Conservation (phyloP, 202 grass and related monocot genomes). For the Setaria viridis region DNA sequence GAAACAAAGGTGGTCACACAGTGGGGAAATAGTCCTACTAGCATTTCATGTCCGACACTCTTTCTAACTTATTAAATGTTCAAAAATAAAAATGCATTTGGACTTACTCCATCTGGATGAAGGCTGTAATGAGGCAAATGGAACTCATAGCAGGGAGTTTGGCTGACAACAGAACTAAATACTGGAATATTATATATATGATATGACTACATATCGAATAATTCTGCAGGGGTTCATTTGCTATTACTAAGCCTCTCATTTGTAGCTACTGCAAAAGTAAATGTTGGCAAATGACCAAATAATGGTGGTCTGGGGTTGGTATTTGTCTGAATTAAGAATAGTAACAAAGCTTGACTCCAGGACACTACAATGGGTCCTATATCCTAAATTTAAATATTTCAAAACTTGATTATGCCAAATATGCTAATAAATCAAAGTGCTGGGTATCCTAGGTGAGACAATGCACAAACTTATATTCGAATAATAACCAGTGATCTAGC, state of each 20-base stretch:
- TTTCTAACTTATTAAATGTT: constrained; percentile 12
- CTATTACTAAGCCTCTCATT: constrained; percentile 23
- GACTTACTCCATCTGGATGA: constrained; percentile 8
- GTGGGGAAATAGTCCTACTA: not conserved
- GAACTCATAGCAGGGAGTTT: not conserved
- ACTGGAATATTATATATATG: not conserved
- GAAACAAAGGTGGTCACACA: not conserved
- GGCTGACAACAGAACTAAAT: constrained; percentile 4
- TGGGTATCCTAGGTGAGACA: constrained; percentile 26
- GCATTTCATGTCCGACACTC: constrained; percentile 6
- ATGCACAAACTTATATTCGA: constrained; percentile 24
- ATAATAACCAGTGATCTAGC: not conserved
- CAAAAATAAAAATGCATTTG: constrained; percentile 24
- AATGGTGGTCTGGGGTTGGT: not conserved
- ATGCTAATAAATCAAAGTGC: constrained; percentile 26
- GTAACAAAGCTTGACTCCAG: constrained; percentile 11
- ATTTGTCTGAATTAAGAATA: constrained; percentile 26
- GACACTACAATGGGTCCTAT: not conserved
- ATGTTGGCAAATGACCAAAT: constrained; percentile 5
- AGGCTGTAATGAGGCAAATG: constrained; percentile 28
- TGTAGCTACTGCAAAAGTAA: constrained; percentile 27
- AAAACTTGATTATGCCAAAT: constrained; percentile 9
- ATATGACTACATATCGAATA: not conserved
- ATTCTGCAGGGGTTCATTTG: constrained; percentile 2
- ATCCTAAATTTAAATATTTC: constrained; percentile 28